Base-by-base conservation (phyloP, 768 basidiomycete genomes). In the Cantharellus anzutake region DNA sequence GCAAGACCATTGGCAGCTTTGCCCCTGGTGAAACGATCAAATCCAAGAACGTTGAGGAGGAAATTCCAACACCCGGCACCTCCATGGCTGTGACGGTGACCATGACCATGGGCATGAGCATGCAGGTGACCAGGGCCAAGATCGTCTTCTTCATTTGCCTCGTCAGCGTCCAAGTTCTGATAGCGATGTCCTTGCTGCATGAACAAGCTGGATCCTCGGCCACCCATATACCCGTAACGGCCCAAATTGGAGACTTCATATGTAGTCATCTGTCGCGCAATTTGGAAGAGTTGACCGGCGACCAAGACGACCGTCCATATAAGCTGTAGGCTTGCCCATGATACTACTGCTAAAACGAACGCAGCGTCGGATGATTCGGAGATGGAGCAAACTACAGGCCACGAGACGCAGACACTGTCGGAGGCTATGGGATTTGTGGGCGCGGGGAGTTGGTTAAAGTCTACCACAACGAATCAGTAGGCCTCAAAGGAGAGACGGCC, bases 191-290 rank as follows among this genome's bases (percentile, higher is more conserved):
- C 84, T 83, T 86, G 84, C 68, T 90, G 85, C 4, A 80, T 75
- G 4, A 74, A 73, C 20, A 86, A 74, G 42, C 76, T 80, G 2
- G 81, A 78, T 5, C 72, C 72, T 44, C 88, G 81, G 0, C 93
- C 93, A 42, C 96, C 94, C 90, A 99, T 94, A 73, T 83, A 97
- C 7, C 96, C 94, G 67, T 83, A 97, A 52, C 94, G 80, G 2
- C 94, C 91, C 2, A 98, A 80, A 67, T 99, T 99, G 61, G 83
- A 84, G 2, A 98, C 89, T 68, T 99, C 94, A 59, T 93, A 77
- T 0, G 94, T 97, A 1, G 94, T 99, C 79, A 98, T 89, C 67
- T 98, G 93, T 35, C 84, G 80, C 2, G 84, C 80, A 59, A 97
- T 81, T 70, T 99, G 96, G 87, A 88, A 94, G 56, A 83, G 74